These are phyloP conservation scores for Podospora appendiculata DNA, from an alignment of 495 filamentous ascomycete species.

Conservation along the genomic window DNA sequence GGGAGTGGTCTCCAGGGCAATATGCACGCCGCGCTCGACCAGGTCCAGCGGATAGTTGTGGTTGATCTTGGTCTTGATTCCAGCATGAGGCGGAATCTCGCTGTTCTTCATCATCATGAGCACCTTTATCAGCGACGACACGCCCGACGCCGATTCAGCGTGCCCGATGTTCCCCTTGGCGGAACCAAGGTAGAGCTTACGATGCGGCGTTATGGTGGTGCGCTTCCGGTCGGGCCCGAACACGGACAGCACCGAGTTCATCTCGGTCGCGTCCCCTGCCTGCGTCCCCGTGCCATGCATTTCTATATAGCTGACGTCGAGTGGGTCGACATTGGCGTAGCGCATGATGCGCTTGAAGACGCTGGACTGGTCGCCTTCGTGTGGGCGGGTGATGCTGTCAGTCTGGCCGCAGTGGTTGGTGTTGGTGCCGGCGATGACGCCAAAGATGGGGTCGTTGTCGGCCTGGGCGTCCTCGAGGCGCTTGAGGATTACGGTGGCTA, in stretches of 20 bases:
- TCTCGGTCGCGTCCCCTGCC: constrained; percentile 73
- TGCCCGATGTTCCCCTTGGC: constrained; percentile 89
- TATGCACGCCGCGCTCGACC: constrained; percentile 65
- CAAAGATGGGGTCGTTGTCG: constrained; percentile 67
- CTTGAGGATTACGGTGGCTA: constrained; percentile 66
- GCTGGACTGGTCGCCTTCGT: constrained; percentile 60
- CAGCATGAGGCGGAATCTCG: constrained; percentile 75
- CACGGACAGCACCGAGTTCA: constrained; percentile 66
- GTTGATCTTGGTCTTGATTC: constrained; percentile 78
- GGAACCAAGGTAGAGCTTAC: constrained; percentile 61
- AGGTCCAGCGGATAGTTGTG: constrained; percentile 72
- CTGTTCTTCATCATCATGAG: constrained; percentile 82
- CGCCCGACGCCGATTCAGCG: constrained; percentile 80
- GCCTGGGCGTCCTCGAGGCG: constrained; percentile 64
- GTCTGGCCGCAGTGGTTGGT: constrained; percentile 74
- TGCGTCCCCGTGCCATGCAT: constrained; percentile 90
- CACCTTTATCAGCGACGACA: constrained; percentile 75
- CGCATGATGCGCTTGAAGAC: constrained; percentile 66
- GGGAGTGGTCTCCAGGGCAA: constrained; percentile 49
- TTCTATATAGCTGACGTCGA: constrained; percentile 73
- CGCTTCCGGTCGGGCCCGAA: constrained; percentile 72
- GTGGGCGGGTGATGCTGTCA: constrained; percentile 75
- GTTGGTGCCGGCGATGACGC: constrained; percentile 54
- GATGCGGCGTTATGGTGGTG: constrained; percentile 52
- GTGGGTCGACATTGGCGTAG: constrained; percentile 61